These are phyloP conservation scores for Cutaneotrichosporon sp. DNA, from an alignment of 1,284 basidiomycete species.

Conservation along the genomic window DNA sequence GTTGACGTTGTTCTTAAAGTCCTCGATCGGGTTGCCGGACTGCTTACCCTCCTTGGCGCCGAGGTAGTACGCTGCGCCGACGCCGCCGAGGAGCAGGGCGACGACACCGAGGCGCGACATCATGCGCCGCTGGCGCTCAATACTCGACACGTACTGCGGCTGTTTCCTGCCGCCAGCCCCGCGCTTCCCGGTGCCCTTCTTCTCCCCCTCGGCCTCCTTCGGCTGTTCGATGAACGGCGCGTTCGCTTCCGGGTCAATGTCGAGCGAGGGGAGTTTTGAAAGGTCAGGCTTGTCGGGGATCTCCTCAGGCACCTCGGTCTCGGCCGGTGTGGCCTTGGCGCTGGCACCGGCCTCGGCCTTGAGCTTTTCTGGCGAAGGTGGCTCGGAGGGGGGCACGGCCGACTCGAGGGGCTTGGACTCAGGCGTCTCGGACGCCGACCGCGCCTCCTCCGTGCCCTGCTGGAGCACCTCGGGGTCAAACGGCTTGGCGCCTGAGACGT, in stretches of 20 bases:
- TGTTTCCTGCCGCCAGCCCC: constrained; percentile 20
- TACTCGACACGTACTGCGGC: constrained; percentile 55
- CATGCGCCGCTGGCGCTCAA: constrained; percentile 60
- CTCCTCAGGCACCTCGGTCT: constrained; percentile 8
- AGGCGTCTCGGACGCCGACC: constrained; percentile 1
- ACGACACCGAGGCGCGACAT: constrained; percentile 54
- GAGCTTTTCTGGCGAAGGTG: constrained; percentile 11
- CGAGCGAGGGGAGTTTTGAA: constrained; percentile 45
- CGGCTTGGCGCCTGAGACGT: constrained; percentile 18
- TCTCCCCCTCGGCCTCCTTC: constrained; percentile 22
- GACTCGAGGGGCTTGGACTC: not conserved
- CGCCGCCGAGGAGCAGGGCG: constrained; percentile 52
- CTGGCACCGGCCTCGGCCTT: no score
- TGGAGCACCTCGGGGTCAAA: constrained; percentile 26
- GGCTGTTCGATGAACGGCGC: constrained; percentile 24
- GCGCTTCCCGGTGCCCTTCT: constrained; percentile 19
- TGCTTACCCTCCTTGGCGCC: constrained; percentile 51
- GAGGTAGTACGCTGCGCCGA: constrained; percentile 56
- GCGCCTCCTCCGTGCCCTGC: not conserved
- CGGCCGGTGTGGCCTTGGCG: not conserved
- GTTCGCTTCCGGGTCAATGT: constrained; percentile 42
- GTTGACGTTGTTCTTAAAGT: constrained; percentile 29
- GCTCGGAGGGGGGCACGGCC: constrained; percentile 16
- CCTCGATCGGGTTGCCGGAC: constrained; percentile 13
- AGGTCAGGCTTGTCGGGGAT: constrained; percentile 30